Base-by-base conservation (phyloP, 169 alveolate species). In the Cryptosporidium viatorum region DNA sequence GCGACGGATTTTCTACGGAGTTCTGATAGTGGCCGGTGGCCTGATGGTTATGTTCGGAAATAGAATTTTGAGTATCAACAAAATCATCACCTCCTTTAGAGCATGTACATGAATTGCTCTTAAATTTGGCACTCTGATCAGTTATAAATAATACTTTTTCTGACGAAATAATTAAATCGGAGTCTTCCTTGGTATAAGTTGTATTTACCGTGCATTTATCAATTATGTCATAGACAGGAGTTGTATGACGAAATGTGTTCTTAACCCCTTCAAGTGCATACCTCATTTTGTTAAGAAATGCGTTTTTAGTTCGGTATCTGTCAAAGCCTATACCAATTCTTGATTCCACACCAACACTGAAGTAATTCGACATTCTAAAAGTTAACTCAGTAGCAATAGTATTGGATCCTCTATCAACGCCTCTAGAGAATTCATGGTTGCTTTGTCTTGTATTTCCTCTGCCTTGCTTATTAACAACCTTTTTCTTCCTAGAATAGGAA, bases 341-440 rank as follows among this genome's bases (percentile, higher is more conserved):
- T 23, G 98, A 97, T 92, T 96, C 99, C 51, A 95, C 94, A 4
- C 99, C 99, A 33, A 97, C 92, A 70, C 98, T 94, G 86, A 96
- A 96, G 85, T 96, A 97, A 86, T 97, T 96, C n/a, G 97, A 93
- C 98, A 96, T 96, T 37, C 84, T 84, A 59, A 93, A 91, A 21
- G 86, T 70, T 23, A 85, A 69, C 37, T 33, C 85, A 74, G 43
- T 92, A 59, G 84, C 70, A 10, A 71, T 55, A 39, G 45, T 74
- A 35, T 84, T 68, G 52, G 91, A 33, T 33, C 85, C 92, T 33
- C 70, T 35, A 31, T 86, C 70, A 48, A 45, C 7, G 0, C 69
- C 55, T 37, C 21, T 86, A 43, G 71, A 50, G 67, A 51, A 71
- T 16, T 73, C 74, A 41, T 68, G 60, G 41, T 67, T 85, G 41